Percentiles rank a stretch among this genome's conserved stretches.
Conservation (phyloP, 495 filamentous ascomycete species). For the Trichoderma erinaceum region DNA sequence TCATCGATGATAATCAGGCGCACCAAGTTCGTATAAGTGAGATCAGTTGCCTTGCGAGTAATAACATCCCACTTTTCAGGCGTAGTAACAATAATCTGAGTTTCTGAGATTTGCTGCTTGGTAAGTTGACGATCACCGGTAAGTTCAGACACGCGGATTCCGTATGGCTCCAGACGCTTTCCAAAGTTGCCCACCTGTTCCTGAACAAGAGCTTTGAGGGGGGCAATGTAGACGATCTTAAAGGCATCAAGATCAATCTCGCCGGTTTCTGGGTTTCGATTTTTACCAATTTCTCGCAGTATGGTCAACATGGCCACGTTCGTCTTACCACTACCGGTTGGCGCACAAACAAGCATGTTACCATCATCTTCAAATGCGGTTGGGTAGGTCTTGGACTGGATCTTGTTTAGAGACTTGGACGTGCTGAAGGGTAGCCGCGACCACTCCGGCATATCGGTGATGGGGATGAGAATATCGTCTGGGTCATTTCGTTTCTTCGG, state of each 20-base stretch:
- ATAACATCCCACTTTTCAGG: slow-evolving; percentile 99
- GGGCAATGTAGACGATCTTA: slow-evolving; percentile 94
- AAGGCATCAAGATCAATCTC: slow-evolving; percentile 93
- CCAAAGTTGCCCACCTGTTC: slow-evolving; percentile 98
- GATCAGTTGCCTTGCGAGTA: slow-evolving; percentile 93
- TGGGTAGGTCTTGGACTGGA: slow-evolving; percentile 89
- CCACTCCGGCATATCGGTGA: slow-evolving; percentile 89
- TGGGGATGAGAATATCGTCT: slow-evolving; percentile 71
- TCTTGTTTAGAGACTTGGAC: slow-evolving; percentile 74
- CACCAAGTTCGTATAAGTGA: slow-evolving; percentile 94
- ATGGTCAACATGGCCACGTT: slow-evolving; percentile 98
- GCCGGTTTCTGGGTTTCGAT: slow-evolving; percentile 77
- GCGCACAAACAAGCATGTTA: slow-evolving; percentile 96
- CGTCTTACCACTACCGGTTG: slow-evolving; percentile 95
- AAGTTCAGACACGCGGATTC: slow-evolving; percentile 85
- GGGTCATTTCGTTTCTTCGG: slow-evolving; percentile 78
- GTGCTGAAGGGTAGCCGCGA: slow-evolving; percentile 77
- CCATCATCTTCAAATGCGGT: slow-evolving; percentile 90
- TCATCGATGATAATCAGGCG: slow-evolving; percentile 95
- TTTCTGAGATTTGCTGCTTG: slow-evolving; percentile 96
- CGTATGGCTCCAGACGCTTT: slow-evolving; percentile 80
- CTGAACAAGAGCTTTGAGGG: slow-evolving; percentile 89
- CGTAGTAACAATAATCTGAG: slow-evolving; percentile 96
- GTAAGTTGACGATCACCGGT: slow-evolving; percentile 98
- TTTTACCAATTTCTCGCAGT: slow-evolving; percentile 92